A percentile compares a stretch with the other conserved stretches of the same genome.
phyloP scores from a whole-genome alignment of 768 basidiomycete species.

The Macrolepiota fuliginosa region DNA sequence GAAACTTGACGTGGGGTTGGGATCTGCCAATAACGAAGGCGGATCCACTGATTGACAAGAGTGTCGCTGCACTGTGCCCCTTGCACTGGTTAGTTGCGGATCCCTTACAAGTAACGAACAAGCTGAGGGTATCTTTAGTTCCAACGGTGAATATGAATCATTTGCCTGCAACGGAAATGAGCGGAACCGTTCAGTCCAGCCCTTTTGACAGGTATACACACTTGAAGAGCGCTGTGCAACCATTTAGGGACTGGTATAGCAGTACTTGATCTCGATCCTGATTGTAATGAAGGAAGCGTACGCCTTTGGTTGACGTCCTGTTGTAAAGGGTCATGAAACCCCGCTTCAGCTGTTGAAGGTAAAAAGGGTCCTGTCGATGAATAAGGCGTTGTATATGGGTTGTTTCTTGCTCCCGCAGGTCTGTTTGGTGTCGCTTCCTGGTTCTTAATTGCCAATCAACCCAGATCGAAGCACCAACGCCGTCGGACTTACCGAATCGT shows the following conservation, averaged over 20 bases:
- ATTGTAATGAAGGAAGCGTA: slow-evolving; percentile 1
- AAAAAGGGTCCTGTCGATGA: neutral
- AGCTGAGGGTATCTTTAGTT: slow-evolving; percentile 1
- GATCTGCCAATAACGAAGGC: slow-evolving; percentile 15
- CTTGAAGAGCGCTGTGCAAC: slow-evolving; percentile 5
- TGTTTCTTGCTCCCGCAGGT: neutral
- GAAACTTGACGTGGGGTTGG: slow-evolving; percentile 15
- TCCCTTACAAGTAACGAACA: neutral
- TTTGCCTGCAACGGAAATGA: slow-evolving; percentile 1
- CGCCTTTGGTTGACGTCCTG: neutral
- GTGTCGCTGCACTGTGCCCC: neutral
- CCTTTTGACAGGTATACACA: neutral
- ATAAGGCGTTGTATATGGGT: neutral
- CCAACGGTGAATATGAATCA: slow-evolving; percentile 4
- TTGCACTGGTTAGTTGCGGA: neutral
- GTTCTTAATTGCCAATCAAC: neutral
- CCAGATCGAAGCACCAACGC: neutral
- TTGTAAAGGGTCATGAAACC: neutral
- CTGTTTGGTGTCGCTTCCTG: neutral
- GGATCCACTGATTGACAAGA: slow-evolving; percentile 8
- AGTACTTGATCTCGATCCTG: neutral
- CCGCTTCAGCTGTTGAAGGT: neutral
- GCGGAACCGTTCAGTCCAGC: neutral
- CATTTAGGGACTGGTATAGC: slow-evolving; percentile 8
- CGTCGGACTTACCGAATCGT: neutral